A percentile compares a stretch with the other conserved stretches of the same genome.
Conservation (phyloP, 2,329 filamentous ascomycete species). For the Exserohilum rostratum region DNA sequence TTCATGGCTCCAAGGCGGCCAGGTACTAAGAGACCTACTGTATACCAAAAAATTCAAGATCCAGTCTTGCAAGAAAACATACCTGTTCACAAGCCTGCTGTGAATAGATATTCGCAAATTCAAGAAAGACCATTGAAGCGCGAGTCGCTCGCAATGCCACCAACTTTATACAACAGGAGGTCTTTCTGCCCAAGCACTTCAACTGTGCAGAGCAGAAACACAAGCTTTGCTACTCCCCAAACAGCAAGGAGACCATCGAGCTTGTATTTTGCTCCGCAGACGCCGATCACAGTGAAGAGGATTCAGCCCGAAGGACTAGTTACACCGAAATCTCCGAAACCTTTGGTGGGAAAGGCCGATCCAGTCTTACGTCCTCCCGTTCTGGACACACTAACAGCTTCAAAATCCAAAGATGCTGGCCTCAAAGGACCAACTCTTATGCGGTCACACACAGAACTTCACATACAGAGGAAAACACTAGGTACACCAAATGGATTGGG, state of each 20-base stretch:
- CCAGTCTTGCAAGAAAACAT: conserved; percentile 30
- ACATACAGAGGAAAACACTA: conserved; percentile 27
- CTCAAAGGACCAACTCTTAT: conserved; percentile 12
- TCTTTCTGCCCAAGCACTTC: conserved; percentile 20
- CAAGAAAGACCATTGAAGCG: conserved; percentile 26
- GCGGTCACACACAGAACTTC: conserved; percentile 22
- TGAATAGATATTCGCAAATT: conserved; percentile 24
- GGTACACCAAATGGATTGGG: conserved; percentile 28
- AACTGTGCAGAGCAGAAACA: conserved; percentile 23
- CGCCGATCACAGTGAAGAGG: conserved; percentile 29
- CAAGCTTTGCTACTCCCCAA: conserved; percentile 20
- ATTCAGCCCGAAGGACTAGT: conserved; percentile 12
- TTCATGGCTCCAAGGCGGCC: conserved; percentile 29
- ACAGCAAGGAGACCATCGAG: conserved; percentile 24
- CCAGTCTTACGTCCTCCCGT: conserved; percentile 20
- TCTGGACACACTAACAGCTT: conserved; percentile 22
- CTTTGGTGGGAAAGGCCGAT: background rate
- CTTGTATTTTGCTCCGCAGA: conserved; percentile 22
- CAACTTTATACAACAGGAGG: conserved; percentile 17
- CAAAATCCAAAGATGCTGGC: background rate
- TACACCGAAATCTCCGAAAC: background rate
- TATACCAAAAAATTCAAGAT: conserved; percentile 15
- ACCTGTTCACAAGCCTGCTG: conserved; percentile 21
- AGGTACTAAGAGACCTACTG: conserved; percentile 14
- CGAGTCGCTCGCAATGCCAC: conserved; percentile 25